These are phyloP conservation scores for Coemansia reversa DNA, from an alignment of 192 early-diverging fungal genomes.

Conservation along the genomic window DNA sequence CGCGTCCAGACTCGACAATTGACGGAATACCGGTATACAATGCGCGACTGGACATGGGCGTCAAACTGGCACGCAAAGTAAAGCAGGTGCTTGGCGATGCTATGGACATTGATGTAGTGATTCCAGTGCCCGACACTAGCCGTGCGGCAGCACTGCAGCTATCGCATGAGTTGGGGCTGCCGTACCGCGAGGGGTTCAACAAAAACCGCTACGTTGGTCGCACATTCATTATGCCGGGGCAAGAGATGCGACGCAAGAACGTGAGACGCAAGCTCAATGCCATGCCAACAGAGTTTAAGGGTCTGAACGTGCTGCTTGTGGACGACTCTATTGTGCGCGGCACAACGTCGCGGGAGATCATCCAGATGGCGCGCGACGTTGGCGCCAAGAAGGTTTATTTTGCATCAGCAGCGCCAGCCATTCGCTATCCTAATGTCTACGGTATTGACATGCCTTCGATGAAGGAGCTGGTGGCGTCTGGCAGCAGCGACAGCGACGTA, in stretches of 20 bases:
- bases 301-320: slow-evolving; percentile 95
- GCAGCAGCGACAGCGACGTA: slow-evolving; percentile 77
- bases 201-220: slow-evolving; percentile 99
- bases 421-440: slow-evolving; percentile 98
- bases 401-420: slow-evolving; percentile 95
- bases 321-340: slow-evolving; percentile 99
- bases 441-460: slow-evolving; percentile 99
- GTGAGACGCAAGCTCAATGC: slow-evolving; percentile 98
- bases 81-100: slow-evolving; percentile 68
- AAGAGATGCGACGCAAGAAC: slow-evolving; percentile 83
- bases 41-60: slow-evolving; percentile 95
- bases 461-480: slow-evolving; percentile 84
- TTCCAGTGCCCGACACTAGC: slow-evolving; percentile 98
- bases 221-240: slow-evolving; percentile 99
- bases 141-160: slow-evolving; percentile 92
- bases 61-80: slow-evolving; percentile 87
- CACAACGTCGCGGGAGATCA: slow-evolving; percentile 97
- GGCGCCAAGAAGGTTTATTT: slow-evolving; percentile 99
- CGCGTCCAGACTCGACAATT: slow-evolving; percentile 96
- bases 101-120: slow-evolving; percentile 96
- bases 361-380: slow-evolving; percentile 98
- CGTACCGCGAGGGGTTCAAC: slow-evolving; percentile 98
- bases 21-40: slow-evolving; percentile 99
- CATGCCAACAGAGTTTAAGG: slow-evolving; percentile 95
- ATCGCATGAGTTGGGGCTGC: slow-evolving; percentile 81